Evolutionary conservation across 1,139 yeast species (phyloP).

Genomic region (Wickerhamomyces sp.): DNA sequence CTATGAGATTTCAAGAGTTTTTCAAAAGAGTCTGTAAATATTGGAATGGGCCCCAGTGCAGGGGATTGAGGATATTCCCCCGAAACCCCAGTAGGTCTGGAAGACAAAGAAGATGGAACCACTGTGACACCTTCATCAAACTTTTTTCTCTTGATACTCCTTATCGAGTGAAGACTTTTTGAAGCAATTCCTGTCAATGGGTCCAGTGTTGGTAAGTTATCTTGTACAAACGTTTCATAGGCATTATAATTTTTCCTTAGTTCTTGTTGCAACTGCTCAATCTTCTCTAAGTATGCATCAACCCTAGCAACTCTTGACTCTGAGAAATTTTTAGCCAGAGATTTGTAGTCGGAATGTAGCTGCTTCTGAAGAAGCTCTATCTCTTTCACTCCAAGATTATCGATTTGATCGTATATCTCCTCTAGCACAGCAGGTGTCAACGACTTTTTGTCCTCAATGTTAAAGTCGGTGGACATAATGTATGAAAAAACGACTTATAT

Average conservation of each 20-base stretch:
- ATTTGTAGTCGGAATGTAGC: constrained; percentile 26
- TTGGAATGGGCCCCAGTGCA: constrained; percentile 13
- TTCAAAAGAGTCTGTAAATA: constrained; percentile 25
- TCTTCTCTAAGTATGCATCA: constrained; percentile 25
- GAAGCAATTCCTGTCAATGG: constrained; percentile 9
- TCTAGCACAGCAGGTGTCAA: background rate
- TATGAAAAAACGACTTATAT: too few relatives aligned
- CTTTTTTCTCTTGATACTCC: constrained; percentile 1
- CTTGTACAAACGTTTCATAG: constrained; percentile 7
- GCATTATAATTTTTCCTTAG: constrained; percentile 7
- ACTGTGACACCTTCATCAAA: background rate
- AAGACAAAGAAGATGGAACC: too few relatives aligned
- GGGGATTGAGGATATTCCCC: constrained; percentile 3
- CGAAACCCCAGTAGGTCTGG: too few relatives aligned
- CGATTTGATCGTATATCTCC: constrained; percentile 4
- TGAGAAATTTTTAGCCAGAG: constrained; percentile 25
- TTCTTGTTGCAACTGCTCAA: constrained; percentile 18
- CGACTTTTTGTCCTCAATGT: too few relatives aligned
- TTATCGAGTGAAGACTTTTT: background rate
- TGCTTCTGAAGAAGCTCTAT: constrained; percentile 22
- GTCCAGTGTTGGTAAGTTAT: constrained; percentile 11
- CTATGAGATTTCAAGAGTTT: constrained; percentile 16
- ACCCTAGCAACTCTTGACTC: constrained; percentile 25
- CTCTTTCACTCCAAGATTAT: constrained; percentile 11
- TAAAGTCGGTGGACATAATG: too few relatives aligned